Evolutionary conservation across 306 rosid species (phyloP).

Genomic region (Medicago truncatula): DNA sequence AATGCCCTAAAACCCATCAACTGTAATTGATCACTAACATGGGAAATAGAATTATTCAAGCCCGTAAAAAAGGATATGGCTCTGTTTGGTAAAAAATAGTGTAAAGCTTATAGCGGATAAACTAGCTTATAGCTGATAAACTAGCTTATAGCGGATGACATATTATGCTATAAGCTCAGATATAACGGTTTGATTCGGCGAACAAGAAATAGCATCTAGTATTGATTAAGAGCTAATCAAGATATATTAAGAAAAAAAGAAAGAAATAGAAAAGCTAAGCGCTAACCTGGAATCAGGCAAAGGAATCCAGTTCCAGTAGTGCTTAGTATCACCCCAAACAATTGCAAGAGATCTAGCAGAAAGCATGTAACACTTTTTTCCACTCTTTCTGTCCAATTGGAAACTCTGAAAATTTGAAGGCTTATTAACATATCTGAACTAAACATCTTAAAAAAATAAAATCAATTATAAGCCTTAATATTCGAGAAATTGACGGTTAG

Average conservation of each 20-base stretch:
- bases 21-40: background rate
- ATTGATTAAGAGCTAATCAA: no score
- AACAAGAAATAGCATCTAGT: background rate
- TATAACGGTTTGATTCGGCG: background rate
- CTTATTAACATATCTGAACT: background rate
- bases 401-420: no score
- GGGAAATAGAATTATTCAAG: background rate
- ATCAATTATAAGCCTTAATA: no score
- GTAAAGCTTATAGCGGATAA: no score
- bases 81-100: background rate
- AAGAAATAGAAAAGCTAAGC: background rate
- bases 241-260: background rate
- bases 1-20: background rate
- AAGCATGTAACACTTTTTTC: constrained; percentile 55
- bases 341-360: constrained; percentile 48
- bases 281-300: constrained; percentile 53
- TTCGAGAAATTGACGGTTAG: no score
- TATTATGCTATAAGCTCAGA: no score
- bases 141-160: no score
- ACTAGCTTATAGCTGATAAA: no score
- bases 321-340: constrained; percentile 25
- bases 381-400: constrained; percentile 49
- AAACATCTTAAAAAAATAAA: background rate
- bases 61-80: no score
- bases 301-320: constrained; percentile 50